These are phyloP conservation scores for Macadamia tetraphylla DNA, from an alignment of 164 flowering plant species.

Conservation along the genomic window DNA sequence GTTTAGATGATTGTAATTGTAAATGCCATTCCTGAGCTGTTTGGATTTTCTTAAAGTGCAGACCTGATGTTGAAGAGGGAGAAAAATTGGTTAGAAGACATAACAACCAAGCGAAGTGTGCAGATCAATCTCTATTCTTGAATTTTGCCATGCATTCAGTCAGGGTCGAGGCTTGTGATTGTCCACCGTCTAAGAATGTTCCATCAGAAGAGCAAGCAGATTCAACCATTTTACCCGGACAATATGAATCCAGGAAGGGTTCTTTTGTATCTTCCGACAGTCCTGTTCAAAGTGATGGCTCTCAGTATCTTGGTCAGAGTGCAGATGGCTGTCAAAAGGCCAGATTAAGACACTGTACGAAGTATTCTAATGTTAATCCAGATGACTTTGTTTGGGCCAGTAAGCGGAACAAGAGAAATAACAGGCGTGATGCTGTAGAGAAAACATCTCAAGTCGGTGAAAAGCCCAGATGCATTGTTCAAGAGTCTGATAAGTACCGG, in stretches of 20 bases:
- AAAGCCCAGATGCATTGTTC: constrained; percentile 50
- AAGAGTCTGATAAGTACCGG: constrained; percentile 78
- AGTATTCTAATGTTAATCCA: constrained; percentile 33
- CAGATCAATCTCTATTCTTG: constrained; percentile 69
- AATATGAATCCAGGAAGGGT: constrained; percentile 25
- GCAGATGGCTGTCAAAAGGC: constrained; percentile 26
- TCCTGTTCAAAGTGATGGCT: constrained; percentile 22
- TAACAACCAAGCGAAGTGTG: constrained; percentile 62
- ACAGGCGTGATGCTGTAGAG: constrained; percentile 44
- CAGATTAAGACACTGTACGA: constrained; percentile 21
- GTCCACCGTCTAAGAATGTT: constrained; percentile 64
- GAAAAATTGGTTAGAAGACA: constrained; percentile 76
- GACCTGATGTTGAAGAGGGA: constrained; percentile 94
- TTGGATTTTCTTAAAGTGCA: constrained; percentile 21
- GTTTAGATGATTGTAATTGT: background rate
- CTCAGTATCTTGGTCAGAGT: constrained; percentile 23
- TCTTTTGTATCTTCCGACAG: constrained; percentile 28
- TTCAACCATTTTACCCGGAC: constrained; percentile 51
- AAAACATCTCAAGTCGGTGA: constrained; percentile 69
- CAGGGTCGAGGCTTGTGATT: constrained; percentile 95
- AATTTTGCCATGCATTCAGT: constrained; percentile 98
- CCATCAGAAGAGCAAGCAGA: constrained; percentile 33
- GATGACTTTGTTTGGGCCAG: constrained; percentile 41
- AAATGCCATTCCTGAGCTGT: background rate
- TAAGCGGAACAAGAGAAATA: constrained; percentile 46